Evolutionary conservation across 2,329 filamentous ascomycete genomes (phyloP), one percentile per base, ranked within the genome.

Genomic region (Neonectria coccinea): DNA sequence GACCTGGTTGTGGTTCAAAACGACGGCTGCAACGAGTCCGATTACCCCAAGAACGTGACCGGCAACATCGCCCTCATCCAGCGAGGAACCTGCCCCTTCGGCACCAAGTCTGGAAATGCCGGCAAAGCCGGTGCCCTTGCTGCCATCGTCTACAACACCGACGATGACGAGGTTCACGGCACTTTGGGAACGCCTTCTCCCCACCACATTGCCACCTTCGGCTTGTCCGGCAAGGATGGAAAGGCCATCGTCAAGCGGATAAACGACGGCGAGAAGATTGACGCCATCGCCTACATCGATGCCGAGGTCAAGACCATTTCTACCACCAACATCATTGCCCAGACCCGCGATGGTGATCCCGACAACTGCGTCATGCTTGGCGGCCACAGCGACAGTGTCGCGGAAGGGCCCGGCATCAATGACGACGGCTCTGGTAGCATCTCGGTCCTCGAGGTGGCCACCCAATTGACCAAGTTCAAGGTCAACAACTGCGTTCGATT

Each of bases 131-230:
- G 92, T 20, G 92, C 92, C 5, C 77, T 87, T 4, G 92, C 89
- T 2, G 91, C 89, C 1, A 79, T 96, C 14, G 83, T 96, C 54
- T 94, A 92, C 80, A 93, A 95, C 81, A 91, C 89, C 69, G 88
- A 88, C 53, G 79, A 84, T 1, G 91, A 88, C 2, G 77, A 80
- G 4, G 79, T 93, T 1, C 83, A 85, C 55, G 92, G 92, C 44
- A 94, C 92, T 1, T 82, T 96, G 4, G 91, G 90, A 11, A 82
- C 80, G 0, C 88, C 89, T 0, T 80, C 81, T 0, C 80, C 83
- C 11, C 72, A 88, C 56, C 86, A 93, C 70, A 82, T 92, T 5
- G 88, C 92, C 1, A 92, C 89, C 1, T 89, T 93, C 63, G 90
- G 90, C 1, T 80, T 95, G 25, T 86, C 86, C 2, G 83, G 85